Conservation (phyloP, 2,329 filamentous ascomycete species). For the Pezicula carpinea region DNA sequence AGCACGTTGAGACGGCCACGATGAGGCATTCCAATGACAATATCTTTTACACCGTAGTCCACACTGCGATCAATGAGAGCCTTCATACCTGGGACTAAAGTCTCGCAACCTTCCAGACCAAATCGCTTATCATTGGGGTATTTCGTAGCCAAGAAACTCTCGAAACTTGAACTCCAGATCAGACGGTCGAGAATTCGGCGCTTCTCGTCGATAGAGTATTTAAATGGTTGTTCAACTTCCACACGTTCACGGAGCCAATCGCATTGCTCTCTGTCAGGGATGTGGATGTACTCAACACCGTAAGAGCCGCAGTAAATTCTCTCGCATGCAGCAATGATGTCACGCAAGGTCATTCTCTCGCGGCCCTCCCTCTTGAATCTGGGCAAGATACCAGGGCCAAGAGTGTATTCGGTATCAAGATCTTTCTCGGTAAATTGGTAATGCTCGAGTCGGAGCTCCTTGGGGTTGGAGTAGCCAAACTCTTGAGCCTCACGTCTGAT, state of each 20-base stretch:
- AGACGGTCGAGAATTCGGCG: conserved; percentile 93
- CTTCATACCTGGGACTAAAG: conserved; percentile 98
- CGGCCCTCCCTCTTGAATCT: conserved; percentile 84
- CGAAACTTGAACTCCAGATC: conserved; percentile 98
- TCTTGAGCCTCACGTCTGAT: conserved; percentile 83
- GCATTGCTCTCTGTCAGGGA: conserved; percentile 93
- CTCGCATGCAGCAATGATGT: conserved; percentile 91
- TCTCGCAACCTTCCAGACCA: conserved; percentile 95
- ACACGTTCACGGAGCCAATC: conserved; percentile 96
- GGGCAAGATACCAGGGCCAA: conserved; percentile 92
- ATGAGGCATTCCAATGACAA: conserved; percentile 99
- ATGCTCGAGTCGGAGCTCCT: conserved; percentile 87
- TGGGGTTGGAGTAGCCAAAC: conserved; percentile 82
- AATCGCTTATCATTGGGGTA: conserved; percentile 99
- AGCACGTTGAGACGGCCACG: conserved; percentile 97
- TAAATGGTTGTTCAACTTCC: conserved; percentile 91
- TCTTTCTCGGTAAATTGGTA: conserved; percentile 96
- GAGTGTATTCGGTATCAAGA: conserved; percentile 82
- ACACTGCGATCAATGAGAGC: conserved; percentile 97
- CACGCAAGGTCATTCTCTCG: conserved; percentile 93
- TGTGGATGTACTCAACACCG: conserved; percentile 98
- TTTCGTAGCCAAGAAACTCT: conserved; percentile 91
- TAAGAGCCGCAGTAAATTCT: conserved; percentile 97
- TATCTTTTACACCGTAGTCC: conserved; percentile 97
- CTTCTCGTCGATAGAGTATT: conserved; percentile 98